These are phyloP conservation scores for Pascua sp. DNA, from an alignment of 1,284 basidiomycete species.

Conservation along the genomic window DNA sequence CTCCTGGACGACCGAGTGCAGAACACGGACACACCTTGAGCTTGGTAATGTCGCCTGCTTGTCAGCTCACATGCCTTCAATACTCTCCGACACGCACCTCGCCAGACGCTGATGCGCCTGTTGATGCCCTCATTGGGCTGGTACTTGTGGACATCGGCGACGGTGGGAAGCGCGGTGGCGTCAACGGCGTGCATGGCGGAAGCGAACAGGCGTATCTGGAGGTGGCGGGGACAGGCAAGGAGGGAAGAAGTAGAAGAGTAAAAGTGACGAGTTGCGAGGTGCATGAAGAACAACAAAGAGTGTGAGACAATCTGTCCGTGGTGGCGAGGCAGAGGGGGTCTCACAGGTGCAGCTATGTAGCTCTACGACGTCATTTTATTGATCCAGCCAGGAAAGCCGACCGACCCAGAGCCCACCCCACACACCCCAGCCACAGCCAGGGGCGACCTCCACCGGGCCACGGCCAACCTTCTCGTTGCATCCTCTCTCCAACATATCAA, in stretches of 20 bases:
- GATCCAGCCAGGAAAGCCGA: neutral
- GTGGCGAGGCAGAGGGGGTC: neutral
- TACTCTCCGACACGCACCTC: constrained; percentile 24
- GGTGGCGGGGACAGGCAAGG: neutral
- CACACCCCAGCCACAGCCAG: neutral
- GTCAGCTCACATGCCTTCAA: constrained; percentile 1
- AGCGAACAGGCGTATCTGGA: neutral
- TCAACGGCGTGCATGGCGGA: constrained; percentile 7
- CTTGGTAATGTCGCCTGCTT: constrained; percentile 44
- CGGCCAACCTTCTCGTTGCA: neutral
- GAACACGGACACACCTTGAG: constrained; percentile 29
- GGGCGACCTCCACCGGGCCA: neutral
- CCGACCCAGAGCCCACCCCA: neutral
- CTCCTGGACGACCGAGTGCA: too few relatives aligned
- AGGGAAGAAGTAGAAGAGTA: neutral
- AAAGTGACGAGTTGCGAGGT: neutral
- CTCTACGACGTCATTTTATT: neutral
- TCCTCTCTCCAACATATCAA: neutral
- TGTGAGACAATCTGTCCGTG: neutral
- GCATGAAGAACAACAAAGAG: neutral
- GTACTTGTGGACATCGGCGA: constrained; percentile 14
- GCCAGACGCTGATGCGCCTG: constrained; percentile 36
- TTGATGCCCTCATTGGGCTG: constrained; percentile 23
- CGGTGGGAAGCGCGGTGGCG: constrained; percentile 27
- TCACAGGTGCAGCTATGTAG: neutral